phyloP scores from a whole-genome alignment of 2,329 filamentous ascomycete species.

The Aplosporella prunicola region DNA sequence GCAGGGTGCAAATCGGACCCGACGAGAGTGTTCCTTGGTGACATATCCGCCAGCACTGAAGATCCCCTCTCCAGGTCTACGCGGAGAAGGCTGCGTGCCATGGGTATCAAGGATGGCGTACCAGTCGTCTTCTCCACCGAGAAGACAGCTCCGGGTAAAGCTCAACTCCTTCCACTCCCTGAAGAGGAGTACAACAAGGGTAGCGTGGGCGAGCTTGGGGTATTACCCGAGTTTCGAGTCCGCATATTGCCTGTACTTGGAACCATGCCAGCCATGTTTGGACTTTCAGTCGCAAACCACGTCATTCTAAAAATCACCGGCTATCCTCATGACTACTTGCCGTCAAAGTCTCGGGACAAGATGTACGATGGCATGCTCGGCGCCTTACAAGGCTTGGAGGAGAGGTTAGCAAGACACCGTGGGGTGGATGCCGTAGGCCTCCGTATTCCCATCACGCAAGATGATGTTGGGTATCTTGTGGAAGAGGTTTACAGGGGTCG shows the following conservation, averaged over 20 bases:
- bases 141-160: conserved; percentile 82
- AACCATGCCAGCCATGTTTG: conserved; percentile 96
- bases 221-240: conserved; percentile 85
- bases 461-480: conserved; percentile 77
- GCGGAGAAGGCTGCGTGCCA: conserved; percentile 62
- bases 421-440: conserved; percentile 55
- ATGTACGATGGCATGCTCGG: conserved; percentile 81
- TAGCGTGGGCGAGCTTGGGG: conserved; percentile 73
- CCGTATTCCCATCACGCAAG: conserved; percentile 65
- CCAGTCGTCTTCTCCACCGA: conserved; percentile 90
- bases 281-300: conserved; percentile 84
- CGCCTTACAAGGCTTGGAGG: conserved; percentile 66
- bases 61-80: conserved; percentile 83
- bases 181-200: conserved; percentile 86
- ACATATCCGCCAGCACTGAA: conserved; percentile 80
- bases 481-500: conserved; percentile 83
- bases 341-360: conserved; percentile 75
- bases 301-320: conserved; percentile 72
- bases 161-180: conserved; percentile 72
- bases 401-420: conserved; percentile 55
- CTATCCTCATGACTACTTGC: conserved; percentile 79
- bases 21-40: conserved; percentile 78
- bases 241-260: conserved; percentile 91
- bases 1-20: conserved; percentile 86
- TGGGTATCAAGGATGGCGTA: conserved; percentile 75